These are phyloP conservation scores for Fusarium concolor DNA, from an alignment of 2,329 filamentous ascomycete genomes.

Conservation along the genomic window DNA sequence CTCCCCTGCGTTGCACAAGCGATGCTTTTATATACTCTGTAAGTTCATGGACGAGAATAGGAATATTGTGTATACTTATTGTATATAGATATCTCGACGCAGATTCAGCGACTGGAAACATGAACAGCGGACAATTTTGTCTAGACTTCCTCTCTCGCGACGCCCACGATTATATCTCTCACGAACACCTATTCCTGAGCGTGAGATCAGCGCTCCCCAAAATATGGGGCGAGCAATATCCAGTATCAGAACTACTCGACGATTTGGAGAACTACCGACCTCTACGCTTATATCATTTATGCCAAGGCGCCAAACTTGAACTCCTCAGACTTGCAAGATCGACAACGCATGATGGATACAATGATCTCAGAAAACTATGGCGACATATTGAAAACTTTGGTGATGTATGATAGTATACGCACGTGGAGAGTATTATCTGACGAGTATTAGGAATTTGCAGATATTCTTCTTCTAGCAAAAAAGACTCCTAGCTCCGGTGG, in stretches of 20 bases:
- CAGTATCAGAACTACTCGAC: slow-evolving; percentile 33
- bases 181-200: slow-evolving; percentile 34
- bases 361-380: slow-evolving; percentile 12
- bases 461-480: slow-evolving; percentile 27
- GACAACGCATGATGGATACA: background rate
- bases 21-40: slow-evolving; percentile 38
- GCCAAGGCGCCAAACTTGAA: slow-evolving; percentile 38
- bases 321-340: slow-evolving; percentile 28
- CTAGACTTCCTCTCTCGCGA: slow-evolving; percentile 38
- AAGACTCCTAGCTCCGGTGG: slow-evolving; percentile 10
- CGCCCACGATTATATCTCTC: slow-evolving; percentile 38
- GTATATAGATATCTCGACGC: slow-evolving; percentile 29
- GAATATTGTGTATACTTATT: background rate
- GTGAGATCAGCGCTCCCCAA: slow-evolving; percentile 37
- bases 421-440: background rate
- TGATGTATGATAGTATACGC: slow-evolving; percentile 10
- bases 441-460: slow-evolving; percentile 33
- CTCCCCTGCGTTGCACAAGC: slow-evolving; percentile 34
- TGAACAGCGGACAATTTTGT: slow-evolving; percentile 31
- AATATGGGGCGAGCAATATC: slow-evolving; percentile 38
- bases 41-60: accelerated
- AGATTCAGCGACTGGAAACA: slow-evolving; percentile 32
- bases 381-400: slow-evolving; percentile 27
- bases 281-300: slow-evolving; percentile 31
- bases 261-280: slow-evolving; percentile 41